Base-by-base conservation (phyloP, 257 asterid genomes). In the Solanum bulbocastanum region DNA sequence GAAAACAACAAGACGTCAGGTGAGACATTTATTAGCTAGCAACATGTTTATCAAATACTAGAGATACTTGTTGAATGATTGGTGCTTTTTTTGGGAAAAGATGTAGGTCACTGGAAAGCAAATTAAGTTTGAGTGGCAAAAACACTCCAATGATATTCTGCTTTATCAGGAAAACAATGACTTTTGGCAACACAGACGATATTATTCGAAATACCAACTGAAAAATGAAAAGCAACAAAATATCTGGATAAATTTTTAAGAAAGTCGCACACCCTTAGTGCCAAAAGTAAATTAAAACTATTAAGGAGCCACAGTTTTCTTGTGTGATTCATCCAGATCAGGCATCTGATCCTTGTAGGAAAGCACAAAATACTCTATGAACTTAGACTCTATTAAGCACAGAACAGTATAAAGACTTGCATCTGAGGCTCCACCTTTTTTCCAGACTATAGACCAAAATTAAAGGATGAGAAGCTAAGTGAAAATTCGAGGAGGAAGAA, bases 311-410 rank as follows among this genome's bases (percentile, higher is more conserved):
- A 49, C 60, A 49, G 60, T 49, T 15, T 35, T 68, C 10, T 71
- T 66, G 52, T 87, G 86, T 2, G 85, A 75, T 27, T 84, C 78
- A 65, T 76, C 78, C 33, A 75, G n/a, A 27, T 76, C 88, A 46
- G 87, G 84, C 32, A 89, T 52, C 62, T 66, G 46, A 84, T 84
- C 88, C 75, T 76, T 76, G 86, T 68, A 85, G 10, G 75, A 88
- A 25, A 85, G 83, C 60, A 49, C 78, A 56, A 42, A 89, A 49
- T 18, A 9, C 42, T 35, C 52, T 11, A 46, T 37, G 83, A 89
- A 85, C 62, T 87, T 66, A 4, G 37, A 9, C 78, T 71, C n/a
- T 32, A 71, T 32, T 71, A 71, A 71, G 25, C 42, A 71, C 79
- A 33, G 0, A 33, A 71, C 78, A 33, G 78, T 30, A 18, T 1